These are phyloP conservation scores for Collybia sordida DNA, from an alignment of 768 basidiomycete genomes.

Conservation along the genomic window DNA sequence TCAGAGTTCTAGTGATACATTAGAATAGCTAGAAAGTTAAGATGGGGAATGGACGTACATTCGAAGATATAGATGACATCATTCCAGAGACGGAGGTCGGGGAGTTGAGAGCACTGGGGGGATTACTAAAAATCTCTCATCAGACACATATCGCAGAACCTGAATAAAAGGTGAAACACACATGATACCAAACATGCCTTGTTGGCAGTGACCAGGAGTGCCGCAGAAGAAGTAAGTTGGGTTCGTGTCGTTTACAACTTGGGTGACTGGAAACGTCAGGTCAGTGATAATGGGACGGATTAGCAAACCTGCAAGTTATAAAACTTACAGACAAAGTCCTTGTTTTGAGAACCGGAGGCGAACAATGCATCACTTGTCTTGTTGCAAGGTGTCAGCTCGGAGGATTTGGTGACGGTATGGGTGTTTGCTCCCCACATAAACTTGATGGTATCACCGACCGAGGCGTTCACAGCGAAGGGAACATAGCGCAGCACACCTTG, in stretches of 20 bases:
- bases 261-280: conserved; percentile 48
- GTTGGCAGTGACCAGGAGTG: conserved; percentile 67
- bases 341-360: conserved; percentile 63
- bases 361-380: conserved; percentile 59
- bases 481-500: conserved; percentile 76
- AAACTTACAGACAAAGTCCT: conserved; percentile 59
- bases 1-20: conserved; percentile 43
- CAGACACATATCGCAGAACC: background rate
- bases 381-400: conserved; percentile 70
- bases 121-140: conserved; percentile 40
- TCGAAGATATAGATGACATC: conserved; percentile 48
- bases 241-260: conserved; percentile 71
- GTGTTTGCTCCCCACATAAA: conserved; percentile 79
- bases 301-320: background rate
- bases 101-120: conserved; percentile 46
- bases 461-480: conserved; percentile 74
- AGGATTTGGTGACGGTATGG: conserved; percentile 84
- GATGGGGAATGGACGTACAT: conserved; percentile 28
- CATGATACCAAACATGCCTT: conserved; percentile 88
- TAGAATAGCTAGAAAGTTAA: conserved; percentile 1
- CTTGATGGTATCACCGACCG: conserved; percentile 73
- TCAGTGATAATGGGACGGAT: background rate
- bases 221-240: conserved; percentile 78
- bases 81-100: conserved; percentile 50
- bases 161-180: conserved; percentile 20